Evolutionary conservation across 768 basidiomycete genomes (phyloP).

Genomic region (Saitozyma sp.): DNA sequence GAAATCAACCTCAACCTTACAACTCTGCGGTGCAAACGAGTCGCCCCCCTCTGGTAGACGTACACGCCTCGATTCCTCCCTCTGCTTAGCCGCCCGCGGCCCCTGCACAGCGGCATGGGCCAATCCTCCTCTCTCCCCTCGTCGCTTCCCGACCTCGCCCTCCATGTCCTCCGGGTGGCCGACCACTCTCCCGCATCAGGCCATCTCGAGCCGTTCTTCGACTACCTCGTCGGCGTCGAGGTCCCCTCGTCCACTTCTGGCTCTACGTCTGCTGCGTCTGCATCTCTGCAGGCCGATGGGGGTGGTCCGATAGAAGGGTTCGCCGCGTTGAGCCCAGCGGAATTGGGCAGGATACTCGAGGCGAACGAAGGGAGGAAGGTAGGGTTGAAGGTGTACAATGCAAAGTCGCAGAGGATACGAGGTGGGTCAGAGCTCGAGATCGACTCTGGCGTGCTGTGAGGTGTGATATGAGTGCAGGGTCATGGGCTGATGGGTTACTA

Average conservation of each 20-base stretch:
- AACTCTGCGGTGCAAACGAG: too few species aligned
- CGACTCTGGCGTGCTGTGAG: neutral
- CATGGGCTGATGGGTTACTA: slow-evolving; percentile 43
- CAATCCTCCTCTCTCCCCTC: slow-evolving; percentile 45
- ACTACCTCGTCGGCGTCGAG: slow-evolving; percentile 84
- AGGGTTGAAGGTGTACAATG: slow-evolving; percentile 48
- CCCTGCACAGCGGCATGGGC: slow-evolving; percentile 30
- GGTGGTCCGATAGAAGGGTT: neutral
- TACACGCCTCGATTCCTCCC: too few species aligned
- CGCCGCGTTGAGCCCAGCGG: slow-evolving; percentile 22
- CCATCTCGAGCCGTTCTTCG: slow-evolving; percentile 87
- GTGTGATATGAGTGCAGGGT: neutral
- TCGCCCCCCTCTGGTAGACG: too few species aligned
- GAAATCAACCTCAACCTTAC: too few species aligned
- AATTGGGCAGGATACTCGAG: slow-evolving; percentile 41
- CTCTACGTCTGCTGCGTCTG: neutral
- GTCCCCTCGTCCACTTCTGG: neutral
- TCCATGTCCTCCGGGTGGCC: slow-evolving; percentile 87
- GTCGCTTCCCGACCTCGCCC: slow-evolving; percentile 41
- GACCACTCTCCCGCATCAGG: slow-evolving; percentile 87
- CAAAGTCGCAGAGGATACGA: slow-evolving; percentile 47
- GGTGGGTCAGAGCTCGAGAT: slow-evolving; percentile 27
- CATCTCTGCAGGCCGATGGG: neutral
- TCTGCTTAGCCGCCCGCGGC: too few species aligned
- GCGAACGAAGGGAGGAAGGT: slow-evolving; percentile 44